Evolutionary conservation across 768 basidiomycete genomes (phyloP).

Genomic region (Leccinum variicolor): DNA sequence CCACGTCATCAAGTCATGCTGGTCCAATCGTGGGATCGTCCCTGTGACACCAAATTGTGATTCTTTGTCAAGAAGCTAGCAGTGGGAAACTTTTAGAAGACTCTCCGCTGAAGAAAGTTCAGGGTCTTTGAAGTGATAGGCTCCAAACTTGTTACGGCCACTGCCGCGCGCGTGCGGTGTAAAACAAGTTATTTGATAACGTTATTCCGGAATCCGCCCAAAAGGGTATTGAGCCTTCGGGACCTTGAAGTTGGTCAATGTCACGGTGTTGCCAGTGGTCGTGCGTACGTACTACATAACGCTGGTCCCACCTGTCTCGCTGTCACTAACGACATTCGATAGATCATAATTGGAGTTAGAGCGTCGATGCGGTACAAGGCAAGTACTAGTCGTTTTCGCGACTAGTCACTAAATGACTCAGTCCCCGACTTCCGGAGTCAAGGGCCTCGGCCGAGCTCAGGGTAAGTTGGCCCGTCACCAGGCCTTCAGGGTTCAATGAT

Average conservation of each 20-base stretch:
- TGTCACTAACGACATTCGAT: neutral
- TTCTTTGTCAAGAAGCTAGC: neutral
- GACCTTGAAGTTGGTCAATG: neutral
- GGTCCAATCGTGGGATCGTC: neutral
- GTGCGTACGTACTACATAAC: neutral
- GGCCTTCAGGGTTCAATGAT: neutral
- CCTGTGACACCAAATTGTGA: neutral
- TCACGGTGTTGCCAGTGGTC: neutral
- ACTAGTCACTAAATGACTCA: neutral
- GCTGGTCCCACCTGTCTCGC: neutral
- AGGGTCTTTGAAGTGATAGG: neutral
- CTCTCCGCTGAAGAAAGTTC: neutral
- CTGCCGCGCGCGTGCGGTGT: neutral
- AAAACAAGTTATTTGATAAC: neutral
- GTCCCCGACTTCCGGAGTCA: neutral
- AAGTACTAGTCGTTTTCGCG: neutral
- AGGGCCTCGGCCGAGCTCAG: neutral
- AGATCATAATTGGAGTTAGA: neutral
- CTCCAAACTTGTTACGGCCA: neutral
- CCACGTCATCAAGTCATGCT: slow-evolving; percentile 8
- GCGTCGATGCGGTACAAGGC: neutral
- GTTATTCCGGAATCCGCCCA: neutral
- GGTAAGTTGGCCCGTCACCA: neutral
- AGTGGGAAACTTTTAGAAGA: neutral
- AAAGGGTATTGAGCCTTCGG: neutral